phyloP scores from a whole-genome alignment of 345 rosid species.

The Sonneratia alba region DNA sequence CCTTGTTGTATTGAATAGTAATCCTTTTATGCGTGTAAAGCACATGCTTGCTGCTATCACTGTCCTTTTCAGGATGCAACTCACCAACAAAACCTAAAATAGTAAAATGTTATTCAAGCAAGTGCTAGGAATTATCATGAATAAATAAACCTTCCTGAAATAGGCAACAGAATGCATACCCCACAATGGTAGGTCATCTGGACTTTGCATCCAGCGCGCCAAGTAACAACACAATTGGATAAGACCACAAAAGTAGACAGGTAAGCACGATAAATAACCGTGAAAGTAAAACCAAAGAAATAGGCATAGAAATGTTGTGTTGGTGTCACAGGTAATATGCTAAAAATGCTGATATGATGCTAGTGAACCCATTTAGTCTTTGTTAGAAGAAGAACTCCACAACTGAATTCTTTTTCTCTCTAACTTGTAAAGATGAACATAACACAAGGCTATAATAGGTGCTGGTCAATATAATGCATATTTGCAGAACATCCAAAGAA shows the following conservation, averaged over 20 bases:
- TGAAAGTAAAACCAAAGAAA: not conserved
- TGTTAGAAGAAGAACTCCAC: not conserved
- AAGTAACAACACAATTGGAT: constrained; percentile 13
- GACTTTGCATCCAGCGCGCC: constrained; percentile 25
- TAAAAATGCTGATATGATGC: not conserved
- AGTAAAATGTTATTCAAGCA: constrained; percentile 4
- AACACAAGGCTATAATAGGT: not conserved
- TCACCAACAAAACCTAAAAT: constrained; percentile 79
- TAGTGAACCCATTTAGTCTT: not conserved
- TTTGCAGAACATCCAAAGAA: not conserved
- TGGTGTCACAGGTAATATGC: not conserved
- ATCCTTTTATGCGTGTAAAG: constrained; percentile 76
- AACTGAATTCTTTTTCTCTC: not conserved
- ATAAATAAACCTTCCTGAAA: not conserved
- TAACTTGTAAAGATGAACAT: not conserved
- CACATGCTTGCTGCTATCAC: constrained; percentile 59
- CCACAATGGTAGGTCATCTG: constrained; percentile 94
- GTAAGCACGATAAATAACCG: not conserved
- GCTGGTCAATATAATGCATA: not conserved
- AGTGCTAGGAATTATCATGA: not conserved
- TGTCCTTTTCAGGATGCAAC: constrained; percentile 63
- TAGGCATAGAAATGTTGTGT: not conserved
- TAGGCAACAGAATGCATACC: constrained; percentile 36
- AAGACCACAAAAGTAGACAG: constrained; percentile 12
- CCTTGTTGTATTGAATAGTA: constrained; percentile 54